Percentiles rank a stretch among this genome's conserved stretches.
Conservation (phyloP, 2,329 filamentous ascomycete species). For the Sphaerulina musiva region DNA sequence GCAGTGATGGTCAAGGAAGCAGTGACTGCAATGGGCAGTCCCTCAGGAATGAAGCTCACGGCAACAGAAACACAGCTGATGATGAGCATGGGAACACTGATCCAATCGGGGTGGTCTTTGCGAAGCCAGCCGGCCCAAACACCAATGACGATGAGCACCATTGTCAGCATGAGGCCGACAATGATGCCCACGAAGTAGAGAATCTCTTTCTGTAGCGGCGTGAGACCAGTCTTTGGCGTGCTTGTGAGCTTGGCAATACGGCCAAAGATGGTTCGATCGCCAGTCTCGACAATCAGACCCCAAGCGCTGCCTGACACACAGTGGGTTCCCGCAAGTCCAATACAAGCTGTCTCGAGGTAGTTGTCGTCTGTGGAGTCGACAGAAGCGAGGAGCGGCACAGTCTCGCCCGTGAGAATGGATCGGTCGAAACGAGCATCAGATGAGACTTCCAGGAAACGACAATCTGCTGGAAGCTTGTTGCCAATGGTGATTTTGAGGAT, state of each 20-base stretch:
- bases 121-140: constrained; percentile 63
- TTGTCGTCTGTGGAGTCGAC: constrained; percentile 64
- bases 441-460: constrained; percentile 62
- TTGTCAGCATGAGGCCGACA: constrained; percentile 58
- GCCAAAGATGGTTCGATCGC: constrained; percentile 68
- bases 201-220: constrained; percentile 65
- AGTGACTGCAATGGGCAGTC: constrained; percentile 62
- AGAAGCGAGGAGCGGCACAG: constrained; percentile 56
- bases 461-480: constrained; percentile 67
- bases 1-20: constrained; percentile 66
- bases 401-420: constrained; percentile 62
- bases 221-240: constrained; percentile 60
- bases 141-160: constrained; percentile 53
- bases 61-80: constrained; percentile 64
- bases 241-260: constrained; percentile 65
- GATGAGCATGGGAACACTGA: constrained; percentile 64
- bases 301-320: constrained; percentile 62
- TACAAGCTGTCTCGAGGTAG: constrained; percentile 69
- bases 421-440: constrained; percentile 66
- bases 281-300: constrained; percentile 65
- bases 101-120: constrained; percentile 60
- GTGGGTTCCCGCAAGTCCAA: constrained; percentile 73
- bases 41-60: constrained; percentile 70
- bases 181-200: constrained; percentile 66
- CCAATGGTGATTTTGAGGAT: constrained; percentile 62